These are phyloP conservation scores for Borovskyia barvae DNA, from an alignment of 208 protist species.

Conservation along the genomic window DNA sequence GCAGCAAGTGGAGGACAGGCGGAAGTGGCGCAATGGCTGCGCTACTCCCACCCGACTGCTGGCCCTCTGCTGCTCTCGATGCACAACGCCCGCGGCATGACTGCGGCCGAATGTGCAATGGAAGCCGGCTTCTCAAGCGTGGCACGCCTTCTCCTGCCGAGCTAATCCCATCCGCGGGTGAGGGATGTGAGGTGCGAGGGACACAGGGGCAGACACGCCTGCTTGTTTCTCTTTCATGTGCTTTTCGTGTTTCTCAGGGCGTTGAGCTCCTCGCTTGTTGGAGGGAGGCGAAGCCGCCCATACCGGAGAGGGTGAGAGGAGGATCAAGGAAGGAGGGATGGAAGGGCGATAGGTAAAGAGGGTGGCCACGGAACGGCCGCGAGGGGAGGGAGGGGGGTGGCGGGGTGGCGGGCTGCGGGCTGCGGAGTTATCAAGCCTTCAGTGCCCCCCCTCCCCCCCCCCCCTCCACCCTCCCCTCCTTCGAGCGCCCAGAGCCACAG, in stretches of 20 bases:
- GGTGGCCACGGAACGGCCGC: too few relatives aligned
- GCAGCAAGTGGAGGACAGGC: conserved; percentile 56
- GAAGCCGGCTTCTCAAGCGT: conserved; percentile 64
- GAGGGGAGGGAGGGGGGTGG: too few relatives aligned
- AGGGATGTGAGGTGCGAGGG: neutral
- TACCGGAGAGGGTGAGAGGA: too few relatives aligned
- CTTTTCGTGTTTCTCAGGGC: too few relatives aligned
- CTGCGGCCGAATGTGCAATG: conserved; percentile 69
- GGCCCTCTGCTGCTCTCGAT: conserved; percentile 40
- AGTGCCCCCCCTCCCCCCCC: too few relatives aligned
- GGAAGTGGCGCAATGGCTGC: conserved; percentile 64
- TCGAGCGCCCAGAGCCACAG: neutral
- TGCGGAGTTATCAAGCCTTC: too few relatives aligned
- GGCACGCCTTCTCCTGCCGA: conserved; percentile 46
- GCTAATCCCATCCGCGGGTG: conserved; percentile 1
- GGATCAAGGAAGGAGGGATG: too few relatives aligned
- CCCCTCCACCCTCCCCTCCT: too few relatives aligned
- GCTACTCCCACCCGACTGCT: conserved; percentile 45
- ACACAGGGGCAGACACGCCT: neutral
- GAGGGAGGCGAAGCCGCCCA: too few relatives aligned
- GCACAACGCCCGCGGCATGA: conserved; percentile 46
- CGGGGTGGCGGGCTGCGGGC: too few relatives aligned
- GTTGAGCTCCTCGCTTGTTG: too few relatives aligned
- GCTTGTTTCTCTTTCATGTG: neutral
- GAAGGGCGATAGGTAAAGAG: too few relatives aligned